These are phyloP conservation scores for Tilletia setariae DNA, from an alignment of 1,284 basidiomycete species.

Conservation along the genomic window DNA sequence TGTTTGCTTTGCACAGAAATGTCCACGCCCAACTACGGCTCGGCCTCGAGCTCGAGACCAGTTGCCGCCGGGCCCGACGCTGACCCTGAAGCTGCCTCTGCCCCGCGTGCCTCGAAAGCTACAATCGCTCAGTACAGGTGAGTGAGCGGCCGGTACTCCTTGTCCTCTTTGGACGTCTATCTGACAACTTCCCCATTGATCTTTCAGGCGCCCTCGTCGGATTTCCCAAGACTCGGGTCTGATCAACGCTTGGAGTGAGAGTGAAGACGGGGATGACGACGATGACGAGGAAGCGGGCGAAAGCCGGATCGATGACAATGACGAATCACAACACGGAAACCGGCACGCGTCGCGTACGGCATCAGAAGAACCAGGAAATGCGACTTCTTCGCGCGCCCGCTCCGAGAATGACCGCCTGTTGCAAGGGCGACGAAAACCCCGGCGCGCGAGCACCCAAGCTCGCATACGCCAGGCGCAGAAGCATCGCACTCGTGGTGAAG, in stretches of 20 bases:
- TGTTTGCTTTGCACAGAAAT: too few species aligned
- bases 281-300: conserved; percentile 8
- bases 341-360: too few species aligned
- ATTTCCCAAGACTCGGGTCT: not conserved
- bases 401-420: conserved; percentile 1
- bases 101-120: too few species aligned
- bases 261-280: conserved; percentile 6
- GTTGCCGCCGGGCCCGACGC: too few species aligned
- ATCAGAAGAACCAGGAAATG: not conserved
- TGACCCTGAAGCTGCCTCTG: too few species aligned
- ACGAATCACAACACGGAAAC: not conserved
- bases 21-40: too few species aligned
- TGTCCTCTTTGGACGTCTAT: too few species aligned
- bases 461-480: conserved; percentile 39
- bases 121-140: too few species aligned
- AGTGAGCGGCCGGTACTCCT: too few species aligned
- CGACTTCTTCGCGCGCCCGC: not conserved
- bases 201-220: not conserved
- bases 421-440: conserved; percentile 17
- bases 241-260: conserved; percentile 14
- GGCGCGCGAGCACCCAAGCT: conserved; percentile 28
- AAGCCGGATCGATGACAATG: not conserved
- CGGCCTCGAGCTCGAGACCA: too few species aligned
- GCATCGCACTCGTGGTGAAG: conserved; percentile 44
- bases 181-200: not conserved